Conservation (phyloP, 768 basidiomycete genomes). For the Solioccasus polychromus region DNA sequence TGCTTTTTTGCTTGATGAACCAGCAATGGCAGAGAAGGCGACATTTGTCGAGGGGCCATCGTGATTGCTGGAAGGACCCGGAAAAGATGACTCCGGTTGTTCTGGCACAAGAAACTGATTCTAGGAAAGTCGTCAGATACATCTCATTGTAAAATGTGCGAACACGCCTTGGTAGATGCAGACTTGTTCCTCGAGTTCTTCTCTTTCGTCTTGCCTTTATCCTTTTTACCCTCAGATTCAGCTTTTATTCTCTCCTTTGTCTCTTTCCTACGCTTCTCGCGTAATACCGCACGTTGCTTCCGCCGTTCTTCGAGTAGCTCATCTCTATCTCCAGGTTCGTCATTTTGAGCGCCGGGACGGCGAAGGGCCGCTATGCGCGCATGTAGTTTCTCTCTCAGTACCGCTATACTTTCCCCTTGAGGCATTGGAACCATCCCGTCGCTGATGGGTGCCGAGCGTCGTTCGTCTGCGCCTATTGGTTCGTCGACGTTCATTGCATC, state of each 20-base stretch:
- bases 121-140: conserved; percentile 33
- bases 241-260: conserved; percentile 77
- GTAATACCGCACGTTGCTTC: conserved; percentile 71
- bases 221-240: conserved; percentile 57
- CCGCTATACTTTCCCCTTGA: conserved; percentile 54
- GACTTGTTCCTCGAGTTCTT: conserved; percentile 43
- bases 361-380: conserved; percentile 71
- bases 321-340: conserved; percentile 65
- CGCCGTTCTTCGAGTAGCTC: conserved; percentile 80
- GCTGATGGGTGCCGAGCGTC: not conserved
- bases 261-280: conserved; percentile 82
- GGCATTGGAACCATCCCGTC: conserved; percentile 62
- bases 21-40: conserved; percentile 63
- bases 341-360: conserved; percentile 33
- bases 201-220: conserved; percentile 48
- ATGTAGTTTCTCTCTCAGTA: conserved; percentile 71
- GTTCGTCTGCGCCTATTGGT: conserved; percentile 25
- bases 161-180: conserved; percentile 52
- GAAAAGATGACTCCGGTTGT: conserved; percentile 19
- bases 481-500: conserved; percentile 30
- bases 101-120: conserved; percentile 74
- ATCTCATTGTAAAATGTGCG: not conserved
- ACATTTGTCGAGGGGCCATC: conserved; percentile 55
- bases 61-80: conserved; percentile 26
- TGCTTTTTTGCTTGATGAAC: conserved; percentile 47